Percentiles rank a stretch among this genome's conserved stretches.
These are phyloP conservation scores for Lipomyces oligophaga DNA, from an alignment of 805 yeast genomes.

Conservation along the genomic window DNA sequence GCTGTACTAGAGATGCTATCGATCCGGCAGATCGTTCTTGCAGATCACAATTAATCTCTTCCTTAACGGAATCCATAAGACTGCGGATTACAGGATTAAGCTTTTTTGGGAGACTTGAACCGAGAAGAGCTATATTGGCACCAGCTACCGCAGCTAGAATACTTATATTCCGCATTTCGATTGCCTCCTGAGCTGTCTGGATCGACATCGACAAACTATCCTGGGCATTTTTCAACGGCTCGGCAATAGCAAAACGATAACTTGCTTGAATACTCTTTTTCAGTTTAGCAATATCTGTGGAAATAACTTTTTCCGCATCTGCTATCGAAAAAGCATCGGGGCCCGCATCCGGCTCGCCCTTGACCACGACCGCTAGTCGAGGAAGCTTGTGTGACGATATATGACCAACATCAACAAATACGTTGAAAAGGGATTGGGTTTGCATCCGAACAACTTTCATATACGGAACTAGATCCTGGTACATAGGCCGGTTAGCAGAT, in stretches of 20 bases:
- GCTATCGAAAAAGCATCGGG: constrained; percentile 84
- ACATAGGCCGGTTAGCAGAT: constrained; percentile 44
- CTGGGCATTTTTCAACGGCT: constrained; percentile 73
- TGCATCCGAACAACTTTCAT: constrained; percentile 81
- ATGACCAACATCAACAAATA: constrained; percentile 74
- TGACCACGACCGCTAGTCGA: constrained; percentile 79
- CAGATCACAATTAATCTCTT: constrained; percentile 60
- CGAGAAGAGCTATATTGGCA: constrained; percentile 56
- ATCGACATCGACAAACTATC: constrained; percentile 63
- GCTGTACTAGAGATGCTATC: constrained; percentile 59
- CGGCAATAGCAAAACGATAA: constrained; percentile 64
- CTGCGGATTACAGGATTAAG: constrained; percentile 84
- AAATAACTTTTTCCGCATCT: constrained; percentile 66
- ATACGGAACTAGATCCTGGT: constrained; percentile 82
- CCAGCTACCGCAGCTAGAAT: constrained; percentile 75
- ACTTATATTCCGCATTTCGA: constrained; percentile 45
- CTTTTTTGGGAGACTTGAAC: constrained; percentile 63
- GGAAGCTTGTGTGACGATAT: constrained; percentile 70
- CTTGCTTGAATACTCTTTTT: constrained; percentile 61
- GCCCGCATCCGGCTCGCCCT: constrained; percentile 92
- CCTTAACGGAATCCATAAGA: constrained; percentile 86
- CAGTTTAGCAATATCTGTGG: constrained; percentile 63
- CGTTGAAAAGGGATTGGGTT: constrained; percentile 74
- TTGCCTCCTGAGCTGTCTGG: constrained; percentile 58
- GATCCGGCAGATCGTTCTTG: constrained; percentile 71